These are phyloP conservation scores for Entonaema liquescens DNA, from an alignment of 495 filamentous ascomycete species.

Conservation along the genomic window DNA sequence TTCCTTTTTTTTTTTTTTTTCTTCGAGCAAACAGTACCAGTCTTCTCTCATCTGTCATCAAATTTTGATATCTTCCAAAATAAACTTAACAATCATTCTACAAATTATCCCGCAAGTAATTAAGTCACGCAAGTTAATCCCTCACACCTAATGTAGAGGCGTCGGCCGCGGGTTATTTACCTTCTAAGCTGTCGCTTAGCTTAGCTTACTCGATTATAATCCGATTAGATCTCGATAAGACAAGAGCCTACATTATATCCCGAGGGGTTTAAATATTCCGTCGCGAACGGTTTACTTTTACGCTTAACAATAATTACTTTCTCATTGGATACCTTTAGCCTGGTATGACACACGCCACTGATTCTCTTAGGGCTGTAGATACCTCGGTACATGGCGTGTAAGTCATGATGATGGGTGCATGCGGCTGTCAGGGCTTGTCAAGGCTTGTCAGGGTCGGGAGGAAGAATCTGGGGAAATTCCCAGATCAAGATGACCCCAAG, in stretches of 20 bases:
- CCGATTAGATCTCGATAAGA: neutral
- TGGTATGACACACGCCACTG: slow-evolving; percentile 7
- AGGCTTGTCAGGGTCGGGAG: slow-evolving; percentile 1
- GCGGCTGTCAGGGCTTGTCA: slow-evolving; percentile 22
- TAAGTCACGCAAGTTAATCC: no score
- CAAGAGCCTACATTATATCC: neutral
- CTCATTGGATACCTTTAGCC: slow-evolving; percentile 26
- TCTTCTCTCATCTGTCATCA: neutral
- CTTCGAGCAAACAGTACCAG: neutral
- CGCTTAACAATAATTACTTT: slow-evolving; percentile 17
- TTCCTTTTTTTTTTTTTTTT: slow-evolving; percentile 7
- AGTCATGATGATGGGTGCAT: slow-evolving; percentile 15
- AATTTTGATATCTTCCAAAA: neutral
- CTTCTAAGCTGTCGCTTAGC: neutral
- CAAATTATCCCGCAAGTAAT: neutral
- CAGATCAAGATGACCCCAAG: slow-evolving; percentile 15
- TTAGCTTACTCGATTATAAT: neutral
- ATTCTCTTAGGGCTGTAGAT: slow-evolving; percentile 3
- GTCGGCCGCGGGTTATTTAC: neutral
- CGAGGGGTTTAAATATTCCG: neutral
- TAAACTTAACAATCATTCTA: neutral
- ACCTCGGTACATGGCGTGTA: slow-evolving; percentile 12
- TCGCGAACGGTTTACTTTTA: neutral
- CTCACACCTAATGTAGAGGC: no score
- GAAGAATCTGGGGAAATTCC: slow-evolving; percentile 33